These are phyloP conservation scores for Strobilomyces dryophilus DNA, from an alignment of 768 basidiomycete species.

Conservation along the genomic window DNA sequence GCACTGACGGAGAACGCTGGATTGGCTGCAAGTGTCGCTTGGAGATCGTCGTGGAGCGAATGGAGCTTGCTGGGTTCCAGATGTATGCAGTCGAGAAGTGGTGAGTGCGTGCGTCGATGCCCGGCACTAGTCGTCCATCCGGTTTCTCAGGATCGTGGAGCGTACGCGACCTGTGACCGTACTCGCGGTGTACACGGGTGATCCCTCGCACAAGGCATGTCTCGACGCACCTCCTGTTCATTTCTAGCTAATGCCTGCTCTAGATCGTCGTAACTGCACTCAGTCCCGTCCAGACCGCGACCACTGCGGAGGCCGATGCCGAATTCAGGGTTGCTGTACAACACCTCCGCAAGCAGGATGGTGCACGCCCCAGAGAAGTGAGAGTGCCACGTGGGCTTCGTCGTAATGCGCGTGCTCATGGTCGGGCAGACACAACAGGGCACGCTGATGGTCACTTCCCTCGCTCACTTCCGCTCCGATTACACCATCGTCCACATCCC, in stretches of 20 bases:
- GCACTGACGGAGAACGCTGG: slow-evolving; percentile 36
- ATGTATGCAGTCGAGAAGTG: slow-evolving; percentile 88
- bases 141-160: slow-evolving; percentile 55
- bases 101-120: slow-evolving; percentile 34
- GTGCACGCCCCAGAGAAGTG: slow-evolving; percentile 71
- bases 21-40: slow-evolving; percentile 44
- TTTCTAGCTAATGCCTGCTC: slow-evolving; percentile 9
- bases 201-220: slow-evolving; percentile 60
- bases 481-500: slow-evolving; percentile 81
- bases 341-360: slow-evolving; percentile 56
- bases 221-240: background rate
- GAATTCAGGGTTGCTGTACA: slow-evolving; percentile 63
- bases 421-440: slow-evolving; percentile 55
- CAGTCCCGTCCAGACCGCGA: slow-evolving; percentile 40
- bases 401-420: slow-evolving; percentile 4
- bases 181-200: slow-evolving; percentile 74
- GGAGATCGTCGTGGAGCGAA: slow-evolving; percentile 43
- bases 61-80: slow-evolving; percentile 60
- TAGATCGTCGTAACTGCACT: slow-evolving; percentile 62
- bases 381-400: slow-evolving; percentile 4
- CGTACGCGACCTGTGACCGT: slow-evolving; percentile 55
- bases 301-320: slow-evolving; percentile 39
- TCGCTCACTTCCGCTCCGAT: slow-evolving; percentile 85
- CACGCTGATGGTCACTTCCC: slow-evolving; percentile 73
- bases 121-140: background rate